A percentile compares a stretch with the other conserved stretches of the same genome.
These are phyloP conservation scores for Boletales sp. DNA, from an alignment of 768 basidiomycete species.

Conservation along the genomic window DNA sequence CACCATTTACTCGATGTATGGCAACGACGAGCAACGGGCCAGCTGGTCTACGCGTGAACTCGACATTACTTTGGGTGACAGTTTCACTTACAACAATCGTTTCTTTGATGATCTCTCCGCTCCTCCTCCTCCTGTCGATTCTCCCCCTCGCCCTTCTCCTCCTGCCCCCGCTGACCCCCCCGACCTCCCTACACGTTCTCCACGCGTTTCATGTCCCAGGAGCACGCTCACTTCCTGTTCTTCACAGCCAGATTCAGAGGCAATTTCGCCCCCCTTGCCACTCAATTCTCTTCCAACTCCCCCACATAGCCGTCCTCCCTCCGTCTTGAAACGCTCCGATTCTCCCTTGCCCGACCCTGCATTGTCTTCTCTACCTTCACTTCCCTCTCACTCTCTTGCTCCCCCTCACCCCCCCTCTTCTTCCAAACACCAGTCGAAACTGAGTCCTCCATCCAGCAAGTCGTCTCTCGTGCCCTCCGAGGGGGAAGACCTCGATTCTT, in stretches of 20 bases:
- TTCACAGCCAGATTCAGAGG: conserved; percentile 20
- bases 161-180: conserved; percentile 13
- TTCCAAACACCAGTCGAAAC: conserved; percentile 24
- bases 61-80: conserved; percentile 32
- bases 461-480: conserved; percentile 67
- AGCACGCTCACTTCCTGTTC: conserved; percentile 29
- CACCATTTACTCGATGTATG: conserved; percentile 87
- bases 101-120: conserved; percentile 22
- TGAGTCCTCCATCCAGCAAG: conserved; percentile 44
- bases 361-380: conserved; percentile 16
- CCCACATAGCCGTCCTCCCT: conserved; percentile 28
- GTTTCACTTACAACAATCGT: conserved; percentile 28
- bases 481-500: conserved; percentile 78
- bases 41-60: conserved; percentile 48
- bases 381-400: conserved; percentile 15
- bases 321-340: conserved; percentile 20
- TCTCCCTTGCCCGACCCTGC: conserved; percentile 21
- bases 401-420: conserved; percentile 34
- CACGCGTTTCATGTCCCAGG: conserved; percentile 17
- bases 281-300: conserved; percentile 23
- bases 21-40: conserved; percentile 47
- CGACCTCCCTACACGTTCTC: conserved; percentile 24
- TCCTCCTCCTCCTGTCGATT: conserved; percentile 11
- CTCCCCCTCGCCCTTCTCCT: not conserved
- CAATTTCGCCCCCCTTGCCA: conserved; percentile 13